phyloP scores from a whole-genome alignment of 768 basidiomycete species.

The Trametes meyenii region DNA sequence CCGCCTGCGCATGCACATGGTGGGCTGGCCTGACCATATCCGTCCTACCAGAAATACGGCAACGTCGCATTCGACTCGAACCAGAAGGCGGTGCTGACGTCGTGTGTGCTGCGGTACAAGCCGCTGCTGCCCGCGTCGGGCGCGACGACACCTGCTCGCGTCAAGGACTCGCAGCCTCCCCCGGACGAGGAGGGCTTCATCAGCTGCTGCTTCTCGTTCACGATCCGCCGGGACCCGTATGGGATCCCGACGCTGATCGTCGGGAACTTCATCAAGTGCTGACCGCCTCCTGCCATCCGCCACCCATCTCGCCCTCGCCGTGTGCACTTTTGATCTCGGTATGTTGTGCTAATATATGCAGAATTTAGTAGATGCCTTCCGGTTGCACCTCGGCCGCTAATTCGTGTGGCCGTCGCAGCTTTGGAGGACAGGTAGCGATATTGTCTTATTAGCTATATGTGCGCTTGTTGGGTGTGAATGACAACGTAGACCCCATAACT shows the following conservation, averaged over 20 bases:
- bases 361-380: neutral
- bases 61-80: conserved; percentile 89
- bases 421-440: too few relatives aligned
- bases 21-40: neutral
- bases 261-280: conserved; percentile 80
- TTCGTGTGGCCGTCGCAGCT: neutral
- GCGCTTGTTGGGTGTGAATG: neutral
- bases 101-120: conserved; percentile 84
- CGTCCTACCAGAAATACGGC: conserved; percentile 80
- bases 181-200: conserved; percentile 73
- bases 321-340: neutral
- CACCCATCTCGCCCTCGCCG: neutral
- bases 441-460: conserved; percentile 1
- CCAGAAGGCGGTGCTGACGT: conserved; percentile 92
- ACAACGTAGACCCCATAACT: too few relatives aligned
- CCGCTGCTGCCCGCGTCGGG: conserved; percentile 55
- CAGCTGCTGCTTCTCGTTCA: conserved; percentile 91
- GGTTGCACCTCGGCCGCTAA: neutral
- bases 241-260: conserved; percentile 91
- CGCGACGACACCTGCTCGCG: conserved; percentile 35
- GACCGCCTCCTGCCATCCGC: neutral
- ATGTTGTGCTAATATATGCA: conserved; percentile 12
- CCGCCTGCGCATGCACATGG: neutral
- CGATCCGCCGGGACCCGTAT: conserved; percentile 81
- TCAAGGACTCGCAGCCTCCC: conserved; percentile 34